Base-by-base conservation (phyloP, 768 basidiomycete species). In the Russula compacta region DNA sequence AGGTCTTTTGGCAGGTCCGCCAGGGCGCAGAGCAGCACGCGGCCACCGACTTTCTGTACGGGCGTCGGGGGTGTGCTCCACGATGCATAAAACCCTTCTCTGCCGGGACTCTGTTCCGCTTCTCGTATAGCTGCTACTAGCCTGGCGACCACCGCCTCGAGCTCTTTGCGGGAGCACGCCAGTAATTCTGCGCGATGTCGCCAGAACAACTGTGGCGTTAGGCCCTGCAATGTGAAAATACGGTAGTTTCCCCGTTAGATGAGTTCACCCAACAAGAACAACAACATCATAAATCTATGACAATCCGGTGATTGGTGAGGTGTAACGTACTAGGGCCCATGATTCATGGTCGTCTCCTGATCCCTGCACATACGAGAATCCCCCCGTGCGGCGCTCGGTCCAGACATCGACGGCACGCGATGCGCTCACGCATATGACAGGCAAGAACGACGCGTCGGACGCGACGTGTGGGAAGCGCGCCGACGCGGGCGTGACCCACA, bases 301-400 rank as follows among this genome's bases (percentile, higher is more conserved):
- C 24, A 47, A 47, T 47, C 24, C 14, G 24, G 24, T 29, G 21
- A 29, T 6, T 6, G 24, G 6, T 4, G n/a, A 21, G 21, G 8
- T 12, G 11, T 10, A 15, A 70, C 76, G 35, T 58, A 89, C 89
- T 82, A 82, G 81, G 33, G 85, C 81, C 93, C 92, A 95, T 6
- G 88, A 76, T 71, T 97, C 94, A 68, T 95, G 92, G 67, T 98
- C 95, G 68, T 98, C 95, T 0, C 94, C 95, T 0, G 89, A 91
- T 1, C 95, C 95, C 71, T 95, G 94, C 8, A 98, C 82, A 70
- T 98, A 98, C 21, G 84, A 77, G 69, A 86, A 97, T 0, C 89
- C 90, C n/a, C 76, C 73, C 9, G 76, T 64, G 0, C 86, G 80
- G 21, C 87, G 76, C 60, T 88, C 85, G 1, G 81, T 58, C 7